Percentiles rank a stretch among this genome's conserved stretches.
Evolutionary conservation across 2,329 filamentous ascomycete genomes (phyloP).

Genomic region (Corynespora cassiicola): DNA sequence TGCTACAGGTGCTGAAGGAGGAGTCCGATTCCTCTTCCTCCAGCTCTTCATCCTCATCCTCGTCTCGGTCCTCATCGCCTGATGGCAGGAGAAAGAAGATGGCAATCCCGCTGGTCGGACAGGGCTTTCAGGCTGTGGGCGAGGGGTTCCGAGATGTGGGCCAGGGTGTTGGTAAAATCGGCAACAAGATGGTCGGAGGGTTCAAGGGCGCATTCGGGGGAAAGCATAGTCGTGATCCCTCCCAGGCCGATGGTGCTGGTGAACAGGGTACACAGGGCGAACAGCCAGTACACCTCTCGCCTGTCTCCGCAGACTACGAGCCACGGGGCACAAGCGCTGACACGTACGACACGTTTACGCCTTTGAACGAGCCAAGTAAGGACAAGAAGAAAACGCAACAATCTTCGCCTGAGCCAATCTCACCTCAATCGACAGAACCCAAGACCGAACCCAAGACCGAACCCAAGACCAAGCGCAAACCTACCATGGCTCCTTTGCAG

Average conservation of each 20-base stretch:
- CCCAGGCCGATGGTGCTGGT: too few species aligned
- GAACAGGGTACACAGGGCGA: too few species aligned
- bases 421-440: conserved; percentile 25
- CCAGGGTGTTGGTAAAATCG: conserved; percentile 50
- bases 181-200: conserved; percentile 47
- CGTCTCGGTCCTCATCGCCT: conserved; percentile 41
- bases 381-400: conserved; percentile 31
- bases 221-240: conserved; percentile 21
- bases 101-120: conserved; percentile 57
- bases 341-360: conserved; percentile 41
- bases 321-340: conserved; percentile 37
- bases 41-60: conserved; percentile 37
- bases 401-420: conserved; percentile 25
- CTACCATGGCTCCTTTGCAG: conserved; percentile 22
- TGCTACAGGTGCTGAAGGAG: conserved; percentile 53
- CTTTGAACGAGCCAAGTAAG: conserved; percentile 27
- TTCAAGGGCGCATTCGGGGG: conserved; percentile 41
- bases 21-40: conserved; percentile 22
- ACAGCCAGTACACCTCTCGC: conserved; percentile 28
- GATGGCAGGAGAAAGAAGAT: conserved; percentile 34
- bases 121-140: conserved; percentile 49
- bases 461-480: conserved; percentile 7
- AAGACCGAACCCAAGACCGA: conserved; percentile 19
- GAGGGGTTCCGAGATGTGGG: conserved; percentile 59
- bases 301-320: conserved; percentile 33